phyloP scores from a whole-genome alignment of 768 basidiomycete species.

The Phlebiopsis gigantea region DNA sequence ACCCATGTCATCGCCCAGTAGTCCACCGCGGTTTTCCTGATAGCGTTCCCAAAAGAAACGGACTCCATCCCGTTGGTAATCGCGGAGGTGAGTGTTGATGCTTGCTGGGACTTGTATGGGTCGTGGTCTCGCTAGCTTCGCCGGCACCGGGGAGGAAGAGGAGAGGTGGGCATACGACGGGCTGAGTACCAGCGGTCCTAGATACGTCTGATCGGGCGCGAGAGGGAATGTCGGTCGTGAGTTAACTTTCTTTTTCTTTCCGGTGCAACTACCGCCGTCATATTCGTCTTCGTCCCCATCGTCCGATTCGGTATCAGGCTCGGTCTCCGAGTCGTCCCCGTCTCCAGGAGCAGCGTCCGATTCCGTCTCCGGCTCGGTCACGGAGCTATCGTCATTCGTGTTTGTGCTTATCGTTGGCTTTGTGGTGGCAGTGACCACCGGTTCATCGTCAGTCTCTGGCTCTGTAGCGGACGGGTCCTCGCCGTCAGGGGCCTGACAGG shows the following conservation, averaged over 20 bases:
- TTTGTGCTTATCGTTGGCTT: neutral
- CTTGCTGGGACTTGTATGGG: constrained; percentile 51
- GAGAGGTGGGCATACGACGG: neutral
- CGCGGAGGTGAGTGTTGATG: constrained; percentile 83
- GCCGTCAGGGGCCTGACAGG: neutral
- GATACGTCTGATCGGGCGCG: constrained; percentile 33
- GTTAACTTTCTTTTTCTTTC: neutral
- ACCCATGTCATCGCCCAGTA: constrained; percentile 97
- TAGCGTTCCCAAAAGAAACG: constrained; percentile 77
- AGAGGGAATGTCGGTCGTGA: constrained; percentile 51
- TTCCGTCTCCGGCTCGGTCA: constrained; percentile 38
- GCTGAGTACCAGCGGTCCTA: constrained; percentile 46
- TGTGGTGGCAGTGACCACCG: neutral
- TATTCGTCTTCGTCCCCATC: neutral
- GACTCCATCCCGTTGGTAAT: constrained; percentile 87
- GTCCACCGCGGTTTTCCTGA: constrained; percentile 59
- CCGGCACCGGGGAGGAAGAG: constrained; percentile 21
- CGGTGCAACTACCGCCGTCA: neutral
- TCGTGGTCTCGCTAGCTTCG: neutral
- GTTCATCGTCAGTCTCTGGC: constrained; percentile 6
- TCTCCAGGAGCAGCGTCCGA: neutral
- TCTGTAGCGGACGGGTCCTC: constrained; percentile 7
- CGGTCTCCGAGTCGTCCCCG: neutral
- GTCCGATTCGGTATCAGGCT: constrained; percentile 19
- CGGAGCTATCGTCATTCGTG: constrained; percentile 4